Evolutionary conservation across 176 grass and related monocot species (phyloP), one percentile per base, ranked within the genome.

Genomic region (Raddia distichophylla): DNA sequence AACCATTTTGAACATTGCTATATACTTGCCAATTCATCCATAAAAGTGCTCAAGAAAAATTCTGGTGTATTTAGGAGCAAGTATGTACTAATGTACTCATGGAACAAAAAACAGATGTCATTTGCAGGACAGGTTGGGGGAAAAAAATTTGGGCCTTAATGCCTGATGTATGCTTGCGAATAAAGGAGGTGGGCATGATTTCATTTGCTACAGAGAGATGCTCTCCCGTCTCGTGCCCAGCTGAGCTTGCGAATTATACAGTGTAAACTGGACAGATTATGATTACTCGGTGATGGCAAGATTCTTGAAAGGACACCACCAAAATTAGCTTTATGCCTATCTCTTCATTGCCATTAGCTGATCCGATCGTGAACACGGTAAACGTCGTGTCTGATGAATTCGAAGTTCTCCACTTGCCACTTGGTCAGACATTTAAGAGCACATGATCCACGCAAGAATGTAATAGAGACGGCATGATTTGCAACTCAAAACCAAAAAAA

Each of bases 131-230:
- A 27, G 27, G 27, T 27, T 27, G 27, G 27, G n/a, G n/a, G 20
- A 51, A 9, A 16, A 5, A 49, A 67, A 35, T 20, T 42, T 33
- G 64, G 27, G 27, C 27, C 37, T 5, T 40, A 40, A 40, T 40
- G 63, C n/a, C 48, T 33, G 42, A 32, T 68, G 62, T 50, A n/a
- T 51, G 55, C 56, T 45, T 59, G 55, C 33, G 66, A 79, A 79
- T 85, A 85, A 71, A 64, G 75, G 35, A 18, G 76, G 22, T 58
- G n/a, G 58, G 40, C 67, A 64, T 20, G 40, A 17, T 33, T 57
- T 56, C 53, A 70, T 45, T 55, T 56, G 3, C 54, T 1, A 40
- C 3, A 2, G 53, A 44, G 6, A 5, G 8, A 65, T 73, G 62
- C 73, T 64, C 76, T 57, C 54, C 8, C 53, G 12, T 10, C 57